phyloP scores from a whole-genome alignment of 805 yeast genomes.

The Candida patagonica region DNA sequence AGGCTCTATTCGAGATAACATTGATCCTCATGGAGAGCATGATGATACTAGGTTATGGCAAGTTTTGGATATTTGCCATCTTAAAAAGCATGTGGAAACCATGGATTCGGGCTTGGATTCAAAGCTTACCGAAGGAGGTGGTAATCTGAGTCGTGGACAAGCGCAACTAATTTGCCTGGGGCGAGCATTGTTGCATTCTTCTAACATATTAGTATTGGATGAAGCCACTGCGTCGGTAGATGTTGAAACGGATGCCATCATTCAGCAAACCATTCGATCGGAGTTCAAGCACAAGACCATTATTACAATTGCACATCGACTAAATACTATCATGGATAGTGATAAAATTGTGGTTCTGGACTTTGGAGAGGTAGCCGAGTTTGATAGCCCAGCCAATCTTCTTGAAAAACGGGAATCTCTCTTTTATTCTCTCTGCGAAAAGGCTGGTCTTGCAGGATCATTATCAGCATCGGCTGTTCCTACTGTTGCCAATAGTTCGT shows the following conservation, averaged over 20 bases:
- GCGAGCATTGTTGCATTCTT: conserved; percentile 60
- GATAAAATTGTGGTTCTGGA: conserved; percentile 67
- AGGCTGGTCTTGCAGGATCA: conserved; percentile 84
- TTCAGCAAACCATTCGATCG: conserved; percentile 64
- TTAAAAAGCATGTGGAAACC: conserved; percentile 40
- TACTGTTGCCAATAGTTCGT: no score
- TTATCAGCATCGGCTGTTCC: no score
- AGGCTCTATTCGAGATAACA: conserved; percentile 51
- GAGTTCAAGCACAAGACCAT: conserved; percentile 64
- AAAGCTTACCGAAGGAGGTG: conserved; percentile 57
- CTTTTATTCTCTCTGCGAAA: conserved; percentile 72
- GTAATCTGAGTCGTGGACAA: conserved; percentile 74
- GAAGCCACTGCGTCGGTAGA: conserved; percentile 80
- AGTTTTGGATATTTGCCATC: conserved; percentile 42
- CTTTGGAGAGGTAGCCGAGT: conserved; percentile 59
- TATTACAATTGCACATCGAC: conserved; percentile 75
- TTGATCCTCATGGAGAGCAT: conserved; percentile 47
- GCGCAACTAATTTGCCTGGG: conserved; percentile 72
- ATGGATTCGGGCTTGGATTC: conserved; percentile 42
- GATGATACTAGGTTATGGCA: conserved; percentile 50
- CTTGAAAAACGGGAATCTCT: conserved; percentile 57
- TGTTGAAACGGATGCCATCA: conserved; percentile 64
- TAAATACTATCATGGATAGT: conserved; percentile 72
- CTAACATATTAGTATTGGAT: conserved; percentile 64
- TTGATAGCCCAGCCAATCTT: conserved; percentile 58